Base-by-base conservation (phyloP, 2,329 filamentous ascomycete species). In the Apiospora marii region DNA sequence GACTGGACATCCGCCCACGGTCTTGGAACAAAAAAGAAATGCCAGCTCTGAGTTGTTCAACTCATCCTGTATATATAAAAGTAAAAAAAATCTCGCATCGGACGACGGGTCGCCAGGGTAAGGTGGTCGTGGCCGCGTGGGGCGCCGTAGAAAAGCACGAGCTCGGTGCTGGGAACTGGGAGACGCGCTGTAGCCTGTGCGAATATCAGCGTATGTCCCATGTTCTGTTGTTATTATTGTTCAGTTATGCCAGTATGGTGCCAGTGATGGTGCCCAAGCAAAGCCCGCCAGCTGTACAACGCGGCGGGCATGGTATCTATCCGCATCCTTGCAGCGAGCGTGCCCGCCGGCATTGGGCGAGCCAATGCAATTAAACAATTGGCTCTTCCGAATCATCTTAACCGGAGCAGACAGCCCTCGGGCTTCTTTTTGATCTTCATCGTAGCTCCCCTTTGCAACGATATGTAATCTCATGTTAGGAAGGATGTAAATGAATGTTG, bases 401-500 rank as follows among this genome's bases (percentile, higher is more conserved):
- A 64, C 58, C 58, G 58, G 58, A 64, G 58, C 58, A 64, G 58
- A 64, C 58, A 34, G 58, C 30, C 58, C 58, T 61, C 53, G 8
- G 27, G 53, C 53, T 64, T 64, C 58, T 64, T 64, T 61, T 64
- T 37, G 58, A 64, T 64, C 58, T 41, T 64, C 58, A 64, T 64
- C 58, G 58, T 64, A 64, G 58, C 58, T 64, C 58, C 58, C 58
- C 58, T 41, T 64, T 2, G 58, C n/a, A 37, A 37, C 34, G n/a
- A n/a, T 64, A 41, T 37, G 58, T 41, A 64, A 64, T 41, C 58
- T 64, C 37, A 41, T 41, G 37, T 41, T n/a, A 37, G 58, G 53
- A 64, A 64, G 34, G 58, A 64, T 64, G 58, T 24, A n/a, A 64
- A 41, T 64, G 30, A n/a, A 64, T 64, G 34, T 64, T 41, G 58